Evolutionary conservation across 2,329 filamentous ascomycete species (phyloP), one percentile per base, ranked within the genome.

Genomic region (Aureobasidium sp.): DNA sequence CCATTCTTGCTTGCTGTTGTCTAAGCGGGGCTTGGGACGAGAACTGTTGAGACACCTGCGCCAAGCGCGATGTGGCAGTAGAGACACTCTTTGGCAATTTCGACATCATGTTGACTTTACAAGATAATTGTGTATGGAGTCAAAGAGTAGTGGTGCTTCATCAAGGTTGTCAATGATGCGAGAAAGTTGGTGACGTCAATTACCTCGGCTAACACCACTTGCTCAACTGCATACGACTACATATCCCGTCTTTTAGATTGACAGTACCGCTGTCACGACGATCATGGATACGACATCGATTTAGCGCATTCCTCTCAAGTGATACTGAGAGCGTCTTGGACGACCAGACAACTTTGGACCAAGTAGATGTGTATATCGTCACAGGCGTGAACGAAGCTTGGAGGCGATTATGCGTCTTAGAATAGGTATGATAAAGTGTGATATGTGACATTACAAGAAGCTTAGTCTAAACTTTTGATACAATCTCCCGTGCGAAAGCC

Each of bases 41-140:
- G 37, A 70, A 62, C 22, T 70, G 68, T 39, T 66, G 64, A 1
- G 66, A 63, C 48, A 69, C 48, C 44, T 67, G 66, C 8, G 65
- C 52, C 22, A 69, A 54, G 37, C 67, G 57, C 19, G 60, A 58
- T 19, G 66, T 65, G 3, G 67, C 66, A 57, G 64, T 61, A 27
- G 67, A 63, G 15, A 54, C 62, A 19, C 63, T 63, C 48, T 62
- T 64, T 7, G 64, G 57, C 29, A 64, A 37, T 39, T 62, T 61
- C 12, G 62, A 61, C 11, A 65, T 57, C 64, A 65, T 65, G 22
- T 9, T 63, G 39, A 12, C 8, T 17, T 31, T 15, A 12, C 0
- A 17, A 17, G 19, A 17, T 19, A 11, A 29, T 47, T 17, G 42
- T 47, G 19, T 37, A 22, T 29, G 11, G 14, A 19, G 6, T 17